Base-by-base conservation (phyloP, 1,284 basidiomycete species). In the Cutaneotrichosporon dermatis region DNA sequence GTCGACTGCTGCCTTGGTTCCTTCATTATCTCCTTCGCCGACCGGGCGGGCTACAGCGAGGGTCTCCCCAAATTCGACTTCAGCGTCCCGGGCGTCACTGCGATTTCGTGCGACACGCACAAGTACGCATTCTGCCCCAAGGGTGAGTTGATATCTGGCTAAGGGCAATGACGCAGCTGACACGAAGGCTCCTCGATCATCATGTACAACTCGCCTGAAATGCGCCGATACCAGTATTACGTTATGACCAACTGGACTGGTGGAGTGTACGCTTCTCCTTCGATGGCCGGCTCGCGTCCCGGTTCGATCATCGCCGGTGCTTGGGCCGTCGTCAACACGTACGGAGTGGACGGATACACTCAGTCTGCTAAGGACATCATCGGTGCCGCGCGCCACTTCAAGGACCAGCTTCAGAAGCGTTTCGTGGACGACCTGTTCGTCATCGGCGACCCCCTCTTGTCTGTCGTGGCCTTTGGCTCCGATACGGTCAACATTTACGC, bases 321-420 rank as follows among this genome's bases (percentile, higher is more conserved):
- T 13, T 99, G 94, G 93, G 92, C 95, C 4, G 92, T 92, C 1
- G 87, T 98, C 86, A 89, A 95, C 71, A 86, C 90, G 74, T 87
- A 96, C 80, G 95, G 95, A 35, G 82, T 87, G 60, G 83, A 88
- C 37, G 96, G 96, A 12, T 99, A 99, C 79, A 83, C 90, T n/a
- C 81, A 86, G 59, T 93, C 92, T 0, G 97, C 94, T 74, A 83
- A 83, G 35, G 79, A 83, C 46, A 98, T 99, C 63, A 90, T 99
- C 46, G 82, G 68, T n/a, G 83, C 55, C 9, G 67, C 76, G 7
- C 69, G 76, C 13, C 34, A 60, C 10, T 73, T 73, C 63, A 70
- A 69, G 41, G 56, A 57, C 13, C 60, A 64, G 44, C 62, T 77
- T 35, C 70, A 73, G 12, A 45, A 63, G 15, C 66, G 67, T 4